Base-by-base conservation (phyloP, 495 filamentous ascomycete genomes). In the Tetracladium setigerum region DNA sequence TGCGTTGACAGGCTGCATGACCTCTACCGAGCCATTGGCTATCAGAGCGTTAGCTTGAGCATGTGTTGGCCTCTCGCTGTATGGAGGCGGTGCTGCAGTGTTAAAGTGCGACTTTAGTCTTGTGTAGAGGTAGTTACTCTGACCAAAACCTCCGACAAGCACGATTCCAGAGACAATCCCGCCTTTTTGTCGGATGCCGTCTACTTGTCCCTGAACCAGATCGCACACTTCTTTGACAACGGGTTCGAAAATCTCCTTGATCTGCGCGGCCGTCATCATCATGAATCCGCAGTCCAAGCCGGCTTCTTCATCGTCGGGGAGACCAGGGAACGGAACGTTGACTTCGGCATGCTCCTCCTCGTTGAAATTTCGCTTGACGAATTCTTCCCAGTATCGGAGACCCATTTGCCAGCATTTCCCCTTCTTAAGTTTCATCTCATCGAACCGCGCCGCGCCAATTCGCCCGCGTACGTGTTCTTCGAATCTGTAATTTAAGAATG, bases 1-100 rank as follows among this genome's bases (percentile, higher is more conserved):
- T 3, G 84, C 82, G 53, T 86, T 81, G 38, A 86, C 67, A 3
- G 83, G 83, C 58, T 87, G 83, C 78, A 86, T 84, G 24, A 87
- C 78, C 57, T 87, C 82, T 41, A 86, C 74, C 2, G 69, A 70
- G 10, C 69, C 65, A 30, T 67, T 66, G 5, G 67, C 56, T 30
- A 62, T 60, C 13, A 65, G 41, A 5, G 64, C 58, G 13, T 45
- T 57, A 3, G 68, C 71, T 45, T 55, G 65, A 5, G 68, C 62
- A 53, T 79, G 77, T 2, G 77, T 82, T 2, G 82, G 79, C n/a
- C 70, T 60, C 48, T 82, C 78, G 16, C 69, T 78, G 56, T 87
- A 86, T 0, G 81, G 79, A 1, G 80, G 82, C 15, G 82, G 81
- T 5, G 74, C 71, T 0, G 77, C 69, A 42, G 71, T 73, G 53